phyloP scores from a whole-genome alignment of 2,329 filamentous ascomycete species.

The Ophiocordyceps robertsii region DNA sequence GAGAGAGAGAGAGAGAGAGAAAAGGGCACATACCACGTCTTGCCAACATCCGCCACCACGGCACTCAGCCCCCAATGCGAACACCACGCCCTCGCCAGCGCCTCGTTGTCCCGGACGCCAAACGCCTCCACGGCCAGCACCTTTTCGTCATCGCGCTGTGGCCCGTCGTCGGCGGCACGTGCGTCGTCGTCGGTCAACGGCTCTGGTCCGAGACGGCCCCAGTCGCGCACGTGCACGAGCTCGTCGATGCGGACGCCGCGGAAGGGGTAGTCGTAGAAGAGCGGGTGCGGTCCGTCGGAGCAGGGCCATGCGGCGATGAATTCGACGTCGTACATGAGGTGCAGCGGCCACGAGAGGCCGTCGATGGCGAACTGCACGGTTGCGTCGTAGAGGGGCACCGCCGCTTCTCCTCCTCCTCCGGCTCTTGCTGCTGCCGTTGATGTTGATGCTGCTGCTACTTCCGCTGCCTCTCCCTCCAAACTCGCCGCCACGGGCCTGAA shows the following conservation, averaged over 20 bases:
- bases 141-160: slow-evolving; percentile 32
- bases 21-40: slow-evolving; percentile 56
- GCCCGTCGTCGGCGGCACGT: slow-evolving; percentile 5
- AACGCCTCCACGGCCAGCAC: slow-evolving; percentile 62
- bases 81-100: slow-evolving; percentile 65
- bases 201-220: slow-evolving; percentile 30
- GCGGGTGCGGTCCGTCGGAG: slow-evolving; percentile 47
- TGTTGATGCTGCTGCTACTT: too few relatives aligned
- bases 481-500: slow-evolving; percentile 32
- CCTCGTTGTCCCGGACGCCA: slow-evolving; percentile 62
- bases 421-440: background rate
- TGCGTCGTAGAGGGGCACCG: slow-evolving; percentile 36
- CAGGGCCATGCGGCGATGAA: slow-evolving; percentile 56
- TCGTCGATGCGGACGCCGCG: slow-evolving; percentile 47
- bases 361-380: slow-evolving; percentile 51
- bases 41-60: slow-evolving; percentile 53
- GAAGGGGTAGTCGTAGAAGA: slow-evolving; percentile 60
- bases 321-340: slow-evolving; percentile 50
- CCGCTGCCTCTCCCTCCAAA: background rate
- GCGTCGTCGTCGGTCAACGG: background rate
- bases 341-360: slow-evolving; percentile 48
- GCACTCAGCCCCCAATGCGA: slow-evolving; percentile 62
- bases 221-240: slow-evolving; percentile 51
- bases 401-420: too few relatives aligned
- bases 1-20: too few relatives aligned